phyloP scores from a whole-genome alignment of 306 rosid species.

The Dicorynia guianensis region DNA sequence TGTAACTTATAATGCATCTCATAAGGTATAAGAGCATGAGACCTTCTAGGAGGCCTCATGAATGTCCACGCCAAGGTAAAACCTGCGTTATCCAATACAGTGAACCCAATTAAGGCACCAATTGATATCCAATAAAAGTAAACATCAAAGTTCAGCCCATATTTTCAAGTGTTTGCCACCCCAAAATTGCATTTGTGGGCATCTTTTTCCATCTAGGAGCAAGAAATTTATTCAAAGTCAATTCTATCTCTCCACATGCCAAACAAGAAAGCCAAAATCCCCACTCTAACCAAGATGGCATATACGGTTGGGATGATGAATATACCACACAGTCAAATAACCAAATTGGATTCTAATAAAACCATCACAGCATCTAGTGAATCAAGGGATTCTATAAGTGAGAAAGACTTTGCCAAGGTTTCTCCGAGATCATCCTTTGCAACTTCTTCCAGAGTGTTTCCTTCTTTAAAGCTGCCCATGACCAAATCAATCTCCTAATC shows the following conservation, averaged over 20 bases:
- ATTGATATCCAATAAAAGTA: slow-evolving; percentile 63
- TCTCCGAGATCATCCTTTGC: no score
- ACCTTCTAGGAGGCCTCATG: slow-evolving; percentile 52
- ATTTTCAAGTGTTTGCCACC: slow-evolving; percentile 51
- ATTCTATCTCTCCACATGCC: slow-evolving; percentile 59
- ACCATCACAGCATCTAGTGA: no score
- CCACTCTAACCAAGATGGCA: slow-evolving; percentile 68
- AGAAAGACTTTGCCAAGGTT: no score
- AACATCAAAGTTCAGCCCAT: slow-evolving; percentile 50
- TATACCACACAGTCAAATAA: slow-evolving; percentile 55
- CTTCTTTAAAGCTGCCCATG: no score
- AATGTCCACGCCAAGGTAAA: slow-evolving; percentile 55
- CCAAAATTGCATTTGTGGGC: slow-evolving; percentile 55
- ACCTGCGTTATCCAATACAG: slow-evolving; percentile 53
- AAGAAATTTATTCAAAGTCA: slow-evolving; percentile 55
- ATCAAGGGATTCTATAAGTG: no score
- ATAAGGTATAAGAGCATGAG: slow-evolving; percentile 51
- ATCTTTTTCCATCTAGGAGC: slow-evolving; percentile 69
- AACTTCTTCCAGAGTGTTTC: no score
- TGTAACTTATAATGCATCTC: slow-evolving; percentile 46
- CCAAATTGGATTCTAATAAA: neutral
- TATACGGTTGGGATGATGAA: slow-evolving; percentile 60
- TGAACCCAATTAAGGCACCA: slow-evolving; percentile 59
- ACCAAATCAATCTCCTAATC: no score
- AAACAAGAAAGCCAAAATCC: slow-evolving; percentile 71